Conservation (phyloP, 2,329 filamentous ascomycete species). For the Botrytis tulipae region DNA sequence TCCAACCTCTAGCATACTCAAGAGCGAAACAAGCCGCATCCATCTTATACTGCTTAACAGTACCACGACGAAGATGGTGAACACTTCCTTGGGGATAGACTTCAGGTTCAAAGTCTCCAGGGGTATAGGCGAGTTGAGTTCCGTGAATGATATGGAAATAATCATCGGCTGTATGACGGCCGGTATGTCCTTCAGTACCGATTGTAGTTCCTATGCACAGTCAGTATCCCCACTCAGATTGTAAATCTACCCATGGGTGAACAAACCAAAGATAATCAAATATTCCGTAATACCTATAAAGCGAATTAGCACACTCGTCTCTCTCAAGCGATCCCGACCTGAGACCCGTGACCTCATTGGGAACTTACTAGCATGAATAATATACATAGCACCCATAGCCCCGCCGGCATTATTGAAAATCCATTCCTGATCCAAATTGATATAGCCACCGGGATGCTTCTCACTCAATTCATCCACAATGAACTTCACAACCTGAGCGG, state of each 20-base stretch:
- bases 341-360: slow-evolving; percentile 3
- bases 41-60: slow-evolving; percentile 82
- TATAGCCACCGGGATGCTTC: slow-evolving; percentile 48
- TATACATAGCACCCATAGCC: slow-evolving; percentile 89
- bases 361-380: slow-evolving; percentile 76
- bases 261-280: slow-evolving; percentile 74
- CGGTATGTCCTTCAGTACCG: slow-evolving; percentile 84
- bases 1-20: slow-evolving; percentile 85
- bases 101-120: slow-evolving; percentile 65
- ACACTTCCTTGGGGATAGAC: slow-evolving; percentile 67
- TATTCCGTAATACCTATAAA: slow-evolving; percentile 74
- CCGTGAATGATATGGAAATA: slow-evolving; percentile 90
- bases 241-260: not conserved
- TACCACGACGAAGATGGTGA: slow-evolving; percentile 69
- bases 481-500: slow-evolving; percentile 62
- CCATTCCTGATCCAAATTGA: slow-evolving; percentile 78
- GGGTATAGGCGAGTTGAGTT: slow-evolving; percentile 71
- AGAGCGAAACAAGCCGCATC: slow-evolving; percentile 73
- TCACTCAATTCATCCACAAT: slow-evolving; percentile 67
- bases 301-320: slow-evolving; percentile 20
- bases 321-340: not conserved
- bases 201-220: slow-evolving; percentile 60
- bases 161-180: slow-evolving; percentile 88
- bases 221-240: not conserved
- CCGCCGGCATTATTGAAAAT: slow-evolving; percentile 90